Conservation (phyloP, 371 early-diverging fungal species). For the Mucor circinelloides region DNA sequence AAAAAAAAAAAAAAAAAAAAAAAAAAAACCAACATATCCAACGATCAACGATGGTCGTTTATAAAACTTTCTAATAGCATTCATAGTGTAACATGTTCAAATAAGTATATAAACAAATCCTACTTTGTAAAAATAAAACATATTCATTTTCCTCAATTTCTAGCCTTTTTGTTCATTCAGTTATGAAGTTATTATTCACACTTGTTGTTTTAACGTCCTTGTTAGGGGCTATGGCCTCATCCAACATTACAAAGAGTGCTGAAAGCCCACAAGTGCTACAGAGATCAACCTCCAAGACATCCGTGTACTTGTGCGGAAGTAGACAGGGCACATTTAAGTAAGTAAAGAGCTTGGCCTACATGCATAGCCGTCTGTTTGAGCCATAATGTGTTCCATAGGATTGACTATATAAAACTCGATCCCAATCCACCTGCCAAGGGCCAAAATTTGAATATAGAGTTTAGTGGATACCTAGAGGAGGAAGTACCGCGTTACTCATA, state of each 20-base stretch:
- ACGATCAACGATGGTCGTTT: background rate
- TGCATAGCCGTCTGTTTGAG: background rate
- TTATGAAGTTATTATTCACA: background rate
- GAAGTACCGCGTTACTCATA: background rate
- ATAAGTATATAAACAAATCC: background rate
- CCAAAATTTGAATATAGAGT: background rate
- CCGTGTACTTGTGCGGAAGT: background rate
- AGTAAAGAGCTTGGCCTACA: background rate
- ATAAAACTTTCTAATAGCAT: background rate
- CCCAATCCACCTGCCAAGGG: conserved; percentile 1
- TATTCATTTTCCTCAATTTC: background rate
- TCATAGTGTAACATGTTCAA: background rate
- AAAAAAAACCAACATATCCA: background rate
- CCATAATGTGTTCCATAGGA: background rate
- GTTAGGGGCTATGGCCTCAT: background rate
- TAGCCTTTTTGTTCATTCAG: background rate
- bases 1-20: background rate
- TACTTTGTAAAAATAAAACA: background rate
- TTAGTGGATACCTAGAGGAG: background rate
- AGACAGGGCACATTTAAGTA: conserved; percentile 1
- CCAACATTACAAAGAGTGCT: background rate
- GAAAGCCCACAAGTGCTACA: background rate
- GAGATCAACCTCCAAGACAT: background rate
- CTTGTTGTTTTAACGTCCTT: background rate
- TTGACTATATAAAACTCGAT: background rate